Evolutionary conservation across 352 stramenopile genomes (phyloP).

Genomic region (Achlya hypogyna): DNA sequence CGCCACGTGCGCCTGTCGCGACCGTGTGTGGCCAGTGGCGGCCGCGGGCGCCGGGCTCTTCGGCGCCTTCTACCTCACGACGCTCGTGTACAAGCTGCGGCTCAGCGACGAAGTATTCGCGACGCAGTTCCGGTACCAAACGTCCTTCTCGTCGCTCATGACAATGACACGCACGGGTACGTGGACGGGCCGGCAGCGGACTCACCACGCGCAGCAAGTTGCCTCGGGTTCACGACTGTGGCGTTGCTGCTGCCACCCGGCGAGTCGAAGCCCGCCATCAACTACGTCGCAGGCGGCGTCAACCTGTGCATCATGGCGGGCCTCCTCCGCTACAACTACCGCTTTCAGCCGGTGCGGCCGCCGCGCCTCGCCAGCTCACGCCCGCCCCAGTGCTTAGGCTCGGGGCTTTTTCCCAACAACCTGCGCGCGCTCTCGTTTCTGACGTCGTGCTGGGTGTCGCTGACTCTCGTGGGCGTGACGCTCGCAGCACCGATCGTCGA

Average conservation of each 20-base stretch:
- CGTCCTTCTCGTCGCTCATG: slow-evolving; percentile 16
- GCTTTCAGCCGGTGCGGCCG: neutral
- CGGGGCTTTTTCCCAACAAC: slow-evolving; percentile 14
- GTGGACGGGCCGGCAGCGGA: neutral
- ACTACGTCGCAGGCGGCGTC: neutral
- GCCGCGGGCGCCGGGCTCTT: neutral
- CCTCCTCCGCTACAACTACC: slow-evolving; percentile 14
- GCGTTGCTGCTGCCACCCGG: neutral
- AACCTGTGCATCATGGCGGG: neutral
- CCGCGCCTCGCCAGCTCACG: neutral
- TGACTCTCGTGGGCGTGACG: neutral
- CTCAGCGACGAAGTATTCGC: slow-evolving; percentile 11
- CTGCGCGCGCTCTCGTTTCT: slow-evolving; percentile 2
- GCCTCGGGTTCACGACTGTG: slow-evolving; percentile 4
- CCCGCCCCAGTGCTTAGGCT: neutral
- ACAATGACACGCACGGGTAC: slow-evolving; percentile 7
- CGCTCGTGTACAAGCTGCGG: neutral
- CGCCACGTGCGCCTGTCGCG: neutral
- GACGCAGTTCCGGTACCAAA: slow-evolving; percentile 8
- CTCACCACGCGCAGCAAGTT: neutral
- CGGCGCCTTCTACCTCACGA: neutral
- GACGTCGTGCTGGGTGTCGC: slow-evolving; percentile 2
- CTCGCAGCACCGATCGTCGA: neutral
- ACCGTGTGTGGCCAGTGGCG: neutral
- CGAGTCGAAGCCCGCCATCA: neutral